A percentile compares a stretch with the other conserved stretches of the same genome.
Conservation (phyloP, 2,329 filamentous ascomycete genomes). For the Fusarium sulawesiense region DNA sequence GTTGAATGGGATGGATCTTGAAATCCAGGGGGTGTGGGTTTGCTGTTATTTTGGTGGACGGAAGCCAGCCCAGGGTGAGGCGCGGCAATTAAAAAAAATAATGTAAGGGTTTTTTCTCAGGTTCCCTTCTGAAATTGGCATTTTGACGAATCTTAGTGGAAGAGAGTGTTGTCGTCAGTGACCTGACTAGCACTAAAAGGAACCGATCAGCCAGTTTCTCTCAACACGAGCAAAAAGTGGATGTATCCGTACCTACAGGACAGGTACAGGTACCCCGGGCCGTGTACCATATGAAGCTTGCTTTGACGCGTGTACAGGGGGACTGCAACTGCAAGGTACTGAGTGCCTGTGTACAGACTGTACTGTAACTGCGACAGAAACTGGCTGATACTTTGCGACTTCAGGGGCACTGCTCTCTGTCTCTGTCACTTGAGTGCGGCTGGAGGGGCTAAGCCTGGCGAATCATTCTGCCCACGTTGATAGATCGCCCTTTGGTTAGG, state of each 20-base stretch:
- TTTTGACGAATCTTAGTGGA: conserved; percentile 37
- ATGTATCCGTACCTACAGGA: background rate
- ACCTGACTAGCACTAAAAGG: conserved; percentile 12
- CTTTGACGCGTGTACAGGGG: conserved; percentile 44
- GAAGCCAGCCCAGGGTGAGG: conserved; percentile 36
- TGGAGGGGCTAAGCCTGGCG: conserved; percentile 37
- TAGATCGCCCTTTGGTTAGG: conserved; percentile 34
- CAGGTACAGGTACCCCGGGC: conserved; percentile 31
- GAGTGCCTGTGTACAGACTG: conserved; percentile 17
- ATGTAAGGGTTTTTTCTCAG: conserved; percentile 37
- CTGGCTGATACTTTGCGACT: conserved; percentile 26
- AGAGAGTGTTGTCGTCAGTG: conserved; percentile 5
- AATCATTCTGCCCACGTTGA: conserved; percentile 52
- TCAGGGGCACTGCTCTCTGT: conserved; percentile 36
- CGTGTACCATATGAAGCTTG: conserved; percentile 25
- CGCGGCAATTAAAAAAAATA: conserved; percentile 50
- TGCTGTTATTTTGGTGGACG: conserved; percentile 22
- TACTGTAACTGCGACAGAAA: conserved; percentile 10
- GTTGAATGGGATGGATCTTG: conserved; percentile 9
- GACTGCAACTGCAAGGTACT: conserved; percentile 31
- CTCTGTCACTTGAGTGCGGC: conserved; percentile 1
- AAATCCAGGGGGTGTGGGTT: conserved; percentile 33
- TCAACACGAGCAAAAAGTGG: conserved; percentile 34
- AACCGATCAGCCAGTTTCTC: conserved; percentile 24
- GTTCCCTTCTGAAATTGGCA: conserved; percentile 45